Evolutionary conservation across 2,329 filamentous ascomycete species (phyloP), one percentile per base, ranked within the genome.

Genomic region (Diaporthe ilicicola): DNA sequence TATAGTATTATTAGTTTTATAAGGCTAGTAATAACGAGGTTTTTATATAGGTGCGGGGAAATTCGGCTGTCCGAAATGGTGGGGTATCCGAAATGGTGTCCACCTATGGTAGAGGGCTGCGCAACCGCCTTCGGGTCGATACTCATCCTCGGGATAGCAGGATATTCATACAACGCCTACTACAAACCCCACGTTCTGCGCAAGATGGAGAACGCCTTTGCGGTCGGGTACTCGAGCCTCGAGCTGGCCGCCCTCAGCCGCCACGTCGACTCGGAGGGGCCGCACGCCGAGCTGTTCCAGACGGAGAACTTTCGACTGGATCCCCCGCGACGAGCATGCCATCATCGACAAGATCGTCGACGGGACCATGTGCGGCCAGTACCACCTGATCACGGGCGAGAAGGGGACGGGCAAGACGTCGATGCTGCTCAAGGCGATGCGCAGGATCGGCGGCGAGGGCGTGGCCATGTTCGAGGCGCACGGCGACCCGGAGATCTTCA

Each of bases 401-500:
- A 98, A 99, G 82, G 96, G 96, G 4, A 97, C 94, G 0, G 96
- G 96, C 5, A 99, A 99, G 84, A 97, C 93, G 72, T 97, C 93
- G 74, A 98, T 99, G 96, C 84, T 99, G 50, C 76, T 99, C 24
- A 94, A 98, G 79, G 94, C 94, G 10, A 99, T 99, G 95, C 90
- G 92, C 68, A 97, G 97, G 81, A 92, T 95, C 70, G 89, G 97
- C 74, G 96, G 94, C 5, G 92, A 96, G 72, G 94, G 94, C 2
- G 92, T 95, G 54, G 92, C 95, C 75, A 97, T 99, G 94, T 93
- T 98, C 77, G 96, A 99, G 82, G 95, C 95, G 0, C 96, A 99
- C 81, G 92, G 94, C 4, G 95, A 99, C 80, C 88, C 95, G 0
- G 96, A 99, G 78, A 97, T 99, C 72, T 97, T 99, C 80, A 92